Base-by-base conservation (phyloP, 129 eudicot species). In the Chrysanthemum seticuspe region DNA sequence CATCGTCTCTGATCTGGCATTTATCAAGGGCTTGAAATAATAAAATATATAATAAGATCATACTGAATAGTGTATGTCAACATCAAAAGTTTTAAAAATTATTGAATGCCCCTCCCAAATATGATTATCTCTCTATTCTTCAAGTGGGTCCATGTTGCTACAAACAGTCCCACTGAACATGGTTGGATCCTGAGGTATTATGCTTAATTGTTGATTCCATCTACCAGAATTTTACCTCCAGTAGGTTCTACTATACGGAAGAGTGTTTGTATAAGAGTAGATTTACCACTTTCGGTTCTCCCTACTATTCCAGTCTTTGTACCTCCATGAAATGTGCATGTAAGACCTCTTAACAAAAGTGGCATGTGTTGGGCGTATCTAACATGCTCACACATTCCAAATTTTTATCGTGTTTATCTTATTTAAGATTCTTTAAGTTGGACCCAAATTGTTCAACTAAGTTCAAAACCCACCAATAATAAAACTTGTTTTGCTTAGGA, bases 181-280 rank as follows among this genome's bases (percentile, higher is more conserved):
- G 79, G 92, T 93, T 21, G 98, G 98, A 77, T 92, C 98, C 78
- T 92, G 98, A 0, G 96, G 98, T 62, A 92, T 92, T 67, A 94
- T 94, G 85, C 97, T 94, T 67, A 94, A 76, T 76, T 86, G 75
- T 85, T 65, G 72, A 88, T 68, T 67, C 93, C 93, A 74, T 94
- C 98, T 67, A 94, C 85, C 19, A 62, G 2, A 57, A 90, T 83
- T 52, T 83, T 50, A 13, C 98, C 98, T 5, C 65, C 64, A 12
- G 84, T 36, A 13, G 98, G 97, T 65, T 94, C 98, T 70, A 94
- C 96, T 10, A 94, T 81, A 53, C 97, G 92, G 73, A 94, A 94
- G 47, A 94, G 90, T 18, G 98, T 80, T 72, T 90, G 97, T 51
- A 90, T 90, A 70, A n/a, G n/a, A n/a, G n/a, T n/a, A n/a, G n/a